These are phyloP conservation scores for Rosa lucieae DNA, from an alignment of 306 rosid species.

Conservation along the genomic window DNA sequence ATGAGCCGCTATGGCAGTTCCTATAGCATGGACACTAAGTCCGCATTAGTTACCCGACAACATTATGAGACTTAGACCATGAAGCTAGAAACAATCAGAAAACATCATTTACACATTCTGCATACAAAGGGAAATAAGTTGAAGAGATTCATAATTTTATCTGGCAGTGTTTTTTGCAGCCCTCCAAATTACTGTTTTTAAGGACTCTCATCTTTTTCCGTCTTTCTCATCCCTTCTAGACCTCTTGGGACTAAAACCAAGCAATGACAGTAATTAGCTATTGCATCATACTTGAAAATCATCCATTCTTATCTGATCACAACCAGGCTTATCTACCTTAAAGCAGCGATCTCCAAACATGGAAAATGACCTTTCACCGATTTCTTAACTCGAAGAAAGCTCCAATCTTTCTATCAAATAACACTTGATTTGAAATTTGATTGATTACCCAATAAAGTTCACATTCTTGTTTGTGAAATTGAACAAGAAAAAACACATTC, in stretches of 20 bases:
- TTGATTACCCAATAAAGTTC: background rate
- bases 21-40: too few species aligned
- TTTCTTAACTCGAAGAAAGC: slow-evolving; percentile 6
- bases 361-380: background rate
- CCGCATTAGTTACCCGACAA: background rate
- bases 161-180: slow-evolving; percentile 29
- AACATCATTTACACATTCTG: background rate
- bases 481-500: too few species aligned
- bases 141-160: slow-evolving; percentile 1
- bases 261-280: slow-evolving; percentile 16
- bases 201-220: too few species aligned
- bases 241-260: slow-evolving; percentile 66
- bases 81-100: background rate
- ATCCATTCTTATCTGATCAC: background rate
- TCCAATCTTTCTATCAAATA: slow-evolving; percentile 1
- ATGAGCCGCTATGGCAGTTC: too few species aligned
- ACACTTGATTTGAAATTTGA: background rate
- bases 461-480: background rate
- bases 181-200: slow-evolving; percentile 22
- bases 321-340: background rate
- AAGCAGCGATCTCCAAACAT: background rate
- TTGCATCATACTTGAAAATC: background rate
- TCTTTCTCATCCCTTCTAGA: background rate
- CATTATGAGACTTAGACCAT: background rate
- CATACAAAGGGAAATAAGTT: slow-evolving; percentile 15